These are phyloP conservation scores for Fomitopsis pinicola DNA, from an alignment of 1,284 basidiomycete species.

Conservation along the genomic window DNA sequence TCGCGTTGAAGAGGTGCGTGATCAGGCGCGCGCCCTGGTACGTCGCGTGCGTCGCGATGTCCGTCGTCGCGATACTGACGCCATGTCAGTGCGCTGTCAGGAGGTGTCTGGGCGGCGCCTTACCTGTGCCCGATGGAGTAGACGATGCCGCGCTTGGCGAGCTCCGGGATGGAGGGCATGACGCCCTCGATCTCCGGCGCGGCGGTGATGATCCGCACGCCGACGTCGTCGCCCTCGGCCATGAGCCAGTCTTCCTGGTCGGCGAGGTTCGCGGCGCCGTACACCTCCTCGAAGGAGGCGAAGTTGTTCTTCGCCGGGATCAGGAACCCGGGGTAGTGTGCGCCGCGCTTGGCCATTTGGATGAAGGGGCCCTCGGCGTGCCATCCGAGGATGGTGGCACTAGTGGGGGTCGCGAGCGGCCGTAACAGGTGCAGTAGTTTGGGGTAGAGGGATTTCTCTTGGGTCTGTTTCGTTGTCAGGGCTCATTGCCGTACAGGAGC, in stretches of 20 bases:
- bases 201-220: slow-evolving; percentile 80
- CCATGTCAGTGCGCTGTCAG: neutral
- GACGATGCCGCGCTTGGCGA: slow-evolving; percentile 64
- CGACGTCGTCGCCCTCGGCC: slow-evolving; percentile 37
- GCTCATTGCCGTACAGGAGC: neutral
- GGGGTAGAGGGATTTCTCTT: slow-evolving; percentile 69
- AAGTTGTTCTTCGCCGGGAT: slow-evolving; percentile 58
- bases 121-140: slow-evolving; percentile 88
- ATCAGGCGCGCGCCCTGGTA: slow-evolving; percentile 75
- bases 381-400: slow-evolving; percentile 78
- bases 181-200: slow-evolving; percentile 87
- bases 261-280: slow-evolving; percentile 61
- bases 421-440: slow-evolving; percentile 59
- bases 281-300: slow-evolving; percentile 67
- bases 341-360: slow-evolving; percentile 73
- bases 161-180: slow-evolving; percentile 58
- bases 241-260: slow-evolving; percentile 66
- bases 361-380: slow-evolving; percentile 91
- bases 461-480: slow-evolving; percentile 47
- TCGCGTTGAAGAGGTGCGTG: slow-evolving; percentile 91
- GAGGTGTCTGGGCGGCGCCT: slow-evolving; percentile 10
- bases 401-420: slow-evolving; percentile 54
- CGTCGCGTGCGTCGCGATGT: slow-evolving; percentile 65
- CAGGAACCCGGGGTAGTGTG: slow-evolving; percentile 71
- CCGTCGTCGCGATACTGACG: slow-evolving; percentile 57